Percentiles rank a stretch among this genome's conserved stretches.
Conservation (phyloP, 129 eudicot genomes). For the Centrapalus pauciflorus region DNA sequence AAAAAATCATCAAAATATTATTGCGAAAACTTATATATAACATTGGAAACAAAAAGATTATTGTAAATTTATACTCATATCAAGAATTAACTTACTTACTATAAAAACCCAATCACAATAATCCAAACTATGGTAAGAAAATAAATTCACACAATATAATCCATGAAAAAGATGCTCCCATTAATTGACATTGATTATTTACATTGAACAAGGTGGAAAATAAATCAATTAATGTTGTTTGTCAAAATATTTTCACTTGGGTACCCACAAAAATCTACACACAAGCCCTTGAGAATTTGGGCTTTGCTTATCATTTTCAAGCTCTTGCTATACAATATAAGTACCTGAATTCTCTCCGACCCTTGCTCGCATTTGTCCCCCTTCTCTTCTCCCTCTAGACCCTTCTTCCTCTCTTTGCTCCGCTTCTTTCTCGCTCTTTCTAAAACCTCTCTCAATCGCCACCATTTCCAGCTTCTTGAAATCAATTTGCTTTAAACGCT, state of each 20-base stretch:
- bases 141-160: not conserved
- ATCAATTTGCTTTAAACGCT: conserved; percentile 27
- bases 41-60: not conserved
- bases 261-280: conserved; percentile 21
- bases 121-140: conserved; percentile 4
- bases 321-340: conserved; percentile 19
- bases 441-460: conserved; percentile 11
- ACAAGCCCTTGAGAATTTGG: conserved; percentile 48
- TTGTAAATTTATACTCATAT: too few species aligned
- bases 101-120: not conserved
- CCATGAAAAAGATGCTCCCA: not conserved
- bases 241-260: conserved; percentile 31
- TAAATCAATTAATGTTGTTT: not conserved
- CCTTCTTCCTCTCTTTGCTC: conserved; percentile 15
- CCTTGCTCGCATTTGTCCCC: conserved; percentile 46
- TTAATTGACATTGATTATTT: conserved; percentile 8
- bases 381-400: conserved; percentile 25
- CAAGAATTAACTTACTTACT: not conserved
- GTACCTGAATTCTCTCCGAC: conserved; percentile 70
- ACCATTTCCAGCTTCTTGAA: conserved; percentile 29
- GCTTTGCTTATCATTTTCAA: conserved; percentile 24
- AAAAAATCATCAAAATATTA: not conserved
- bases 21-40: not conserved
- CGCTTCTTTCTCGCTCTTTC: conserved; percentile 16
- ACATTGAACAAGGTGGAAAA: not conserved